Base-by-base conservation (phyloP, 495 filamentous ascomycete species). In the Aspergillus sparsus region DNA sequence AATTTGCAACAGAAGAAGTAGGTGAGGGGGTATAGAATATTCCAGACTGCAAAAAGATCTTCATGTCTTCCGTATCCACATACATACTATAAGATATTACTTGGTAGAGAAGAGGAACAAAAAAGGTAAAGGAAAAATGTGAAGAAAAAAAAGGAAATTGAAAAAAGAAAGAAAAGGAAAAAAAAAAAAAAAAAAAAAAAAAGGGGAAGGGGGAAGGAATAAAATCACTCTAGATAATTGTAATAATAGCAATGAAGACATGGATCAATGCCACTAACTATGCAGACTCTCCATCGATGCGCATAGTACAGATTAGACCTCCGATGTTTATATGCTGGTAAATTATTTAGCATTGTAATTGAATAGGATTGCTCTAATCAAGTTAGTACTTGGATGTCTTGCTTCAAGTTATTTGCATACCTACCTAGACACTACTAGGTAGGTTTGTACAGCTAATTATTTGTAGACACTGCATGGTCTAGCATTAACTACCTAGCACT, bases 221-320 rank as follows among this genome's bases (percentile, higher is more conserved):
- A 31, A 32, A 11, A 51, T 9, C n/a, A 10, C 10, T 41, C 37
- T 2, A 11, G 5, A 47, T 21, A 21, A 18, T 8, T 18, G 27
- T 47, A 15, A 31, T 34, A 51, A 51, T 34, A 33, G 13, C 13
- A 32, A 33, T 4, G 49, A 15, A 12, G 49, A 3, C 21, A 51
- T 11, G 49, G 49, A 32, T 51, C 49, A 12, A 51, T 51, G 49
- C 49, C 32, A 15, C 49, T 51, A 51, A 51, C 34, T 12, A 51
- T 33, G 49, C 21, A 34, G 27, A 11, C 32, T 51, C 21, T 51
- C 49, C 32, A 33, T 34, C 49, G 32, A 31, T 51, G 49, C 11
- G 32, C 32, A 51, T 32, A 51, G 34, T 21, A 51, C 49, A 51
- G 8, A 34, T 32, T 32, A 13, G 9, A 7, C 10, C 9, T 6